Evolutionary conservation across 129 eudicot genomes (phyloP), one percentile per base, ranked within the genome.

Genomic region (Flaveria brownii): DNA sequence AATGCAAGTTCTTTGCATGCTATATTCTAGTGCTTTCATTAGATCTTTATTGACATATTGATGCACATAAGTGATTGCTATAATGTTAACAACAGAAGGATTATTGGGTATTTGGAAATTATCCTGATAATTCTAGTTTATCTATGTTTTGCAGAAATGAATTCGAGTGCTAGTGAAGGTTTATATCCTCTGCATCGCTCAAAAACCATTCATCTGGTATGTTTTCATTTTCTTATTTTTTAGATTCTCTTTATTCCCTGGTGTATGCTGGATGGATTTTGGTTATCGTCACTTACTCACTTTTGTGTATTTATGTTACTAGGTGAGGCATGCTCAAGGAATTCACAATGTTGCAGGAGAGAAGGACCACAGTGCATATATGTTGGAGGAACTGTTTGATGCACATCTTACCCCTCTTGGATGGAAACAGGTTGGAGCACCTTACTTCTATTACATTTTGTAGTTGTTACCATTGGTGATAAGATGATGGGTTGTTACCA

Each of bases 321-420:
- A 94, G 99, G 99, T 94, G 84, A 87, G 99, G 81, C 99, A 94
- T 84, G 99, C 99, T 66, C 97, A 94, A 77, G 99, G 99, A 67
- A 33, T 94, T 82, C 97, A 94, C 82, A 94, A 94, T 87, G 98
- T 94, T 39, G 93, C 78, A 59, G 99, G 99, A 80, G 99, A 87
- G 69, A 86, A 88, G 77, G 84, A 91, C 83, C 88, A 87, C 54
- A 72, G 73, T 62, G 90, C 90, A 14, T 94, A 91, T 81, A 47
- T 82, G 75, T 91, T 96, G 51, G 87, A 85, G 76, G 85, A 91
- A 18, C 83, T 84, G 18, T 83, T 94, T 80, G 99, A 91, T 84
- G 99, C 97, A 65, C 84, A 81, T 43, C 90, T 94, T 66, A 94
- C 99, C 22, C 90, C 96, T n/a, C 87, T 91, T 80, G 99, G 99